phyloP scores from a whole-genome alignment of 176 grass and related monocot species.

The Lolium perenne region DNA sequence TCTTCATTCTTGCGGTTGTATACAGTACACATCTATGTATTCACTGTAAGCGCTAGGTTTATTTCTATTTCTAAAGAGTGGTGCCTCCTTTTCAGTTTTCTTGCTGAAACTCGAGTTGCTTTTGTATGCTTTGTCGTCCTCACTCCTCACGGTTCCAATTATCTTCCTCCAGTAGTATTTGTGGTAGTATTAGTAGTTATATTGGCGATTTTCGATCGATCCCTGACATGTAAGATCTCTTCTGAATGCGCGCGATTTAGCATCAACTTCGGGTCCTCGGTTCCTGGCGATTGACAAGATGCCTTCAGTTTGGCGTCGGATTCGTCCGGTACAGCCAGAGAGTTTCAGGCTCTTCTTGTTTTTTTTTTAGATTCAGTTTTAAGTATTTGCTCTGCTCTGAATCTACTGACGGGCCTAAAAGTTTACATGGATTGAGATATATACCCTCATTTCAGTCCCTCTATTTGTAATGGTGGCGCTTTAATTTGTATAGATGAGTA shows the following conservation, averaged over 20 bases:
- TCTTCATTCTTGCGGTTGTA: neutral
- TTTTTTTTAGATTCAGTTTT: neutral
- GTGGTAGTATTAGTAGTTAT: neutral
- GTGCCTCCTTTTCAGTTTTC: neutral
- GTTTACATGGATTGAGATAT: neutral
- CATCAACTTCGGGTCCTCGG: too few species aligned
- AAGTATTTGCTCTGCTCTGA: neutral
- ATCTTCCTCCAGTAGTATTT: neutral
- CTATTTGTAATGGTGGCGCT: neutral
- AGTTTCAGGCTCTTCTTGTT: neutral
- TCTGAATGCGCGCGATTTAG: neutral
- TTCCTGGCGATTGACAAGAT: neutral
- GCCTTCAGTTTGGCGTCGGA: neutral
- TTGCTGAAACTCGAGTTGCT: neutral
- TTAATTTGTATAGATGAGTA: neutral
- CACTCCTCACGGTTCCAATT: neutral
- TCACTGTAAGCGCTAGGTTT: neutral
- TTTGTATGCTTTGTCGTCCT: neutral
- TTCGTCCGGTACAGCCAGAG: neutral
- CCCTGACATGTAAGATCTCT: neutral
- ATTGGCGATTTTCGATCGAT: neutral
- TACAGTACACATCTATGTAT: neutral
- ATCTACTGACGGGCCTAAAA: neutral
- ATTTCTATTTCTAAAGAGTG: too few species aligned
- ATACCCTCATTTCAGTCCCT: neutral